Evolutionary conservation across 192 early-diverging fungal species (phyloP), one percentile per base, ranked within the genome.

Genomic region (Gigaspora rosea): DNA sequence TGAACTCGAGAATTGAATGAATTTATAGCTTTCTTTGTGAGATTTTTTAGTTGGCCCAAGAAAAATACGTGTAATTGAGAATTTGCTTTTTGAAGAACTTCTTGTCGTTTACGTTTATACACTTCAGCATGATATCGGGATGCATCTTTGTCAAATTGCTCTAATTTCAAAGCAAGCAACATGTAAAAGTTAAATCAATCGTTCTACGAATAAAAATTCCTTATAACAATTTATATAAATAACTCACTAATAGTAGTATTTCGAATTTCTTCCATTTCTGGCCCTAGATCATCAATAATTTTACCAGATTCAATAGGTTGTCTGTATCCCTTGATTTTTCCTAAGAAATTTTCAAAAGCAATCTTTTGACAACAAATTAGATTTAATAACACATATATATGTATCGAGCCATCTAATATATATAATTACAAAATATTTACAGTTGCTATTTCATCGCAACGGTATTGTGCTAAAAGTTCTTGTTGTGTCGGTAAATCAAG

Each of bases 401-500:
- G 2, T 4, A 58, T 59, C 12, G 35, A 32, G 12, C 35, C 20
- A 63, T 10, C 10, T 32, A 18, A 33, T 54, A 8, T 32, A 6
- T 33, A 52, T 16, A 49, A 47, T 36, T 20, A 79, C 71, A 41
- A 41, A 41, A 41, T 41, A 41, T 3, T 76, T 81, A 86, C 87
- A 10, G 82, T 88, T 36, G 93, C 90, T 81, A 99, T 98, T 82
- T 99, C 98, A 69, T 99, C 98, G 81, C 98, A 99, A 62, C 98
- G 92, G 83, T 94, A 98, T 86, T 98, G 96, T 36, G 98, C 98
- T 64, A 99, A 88, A 61, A 99, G 82, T 82, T 98, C 94, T 85
- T 98, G 97, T 80, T 99, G 98, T 7, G 97, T 98, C 6, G 98
- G 98, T 49, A 99, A 86, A 86, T 99, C 98, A 72, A 99, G 85